Evolutionary conservation across 805 yeast genomes (phyloP).

Genomic region (Cephaloascus albidus): DNA sequence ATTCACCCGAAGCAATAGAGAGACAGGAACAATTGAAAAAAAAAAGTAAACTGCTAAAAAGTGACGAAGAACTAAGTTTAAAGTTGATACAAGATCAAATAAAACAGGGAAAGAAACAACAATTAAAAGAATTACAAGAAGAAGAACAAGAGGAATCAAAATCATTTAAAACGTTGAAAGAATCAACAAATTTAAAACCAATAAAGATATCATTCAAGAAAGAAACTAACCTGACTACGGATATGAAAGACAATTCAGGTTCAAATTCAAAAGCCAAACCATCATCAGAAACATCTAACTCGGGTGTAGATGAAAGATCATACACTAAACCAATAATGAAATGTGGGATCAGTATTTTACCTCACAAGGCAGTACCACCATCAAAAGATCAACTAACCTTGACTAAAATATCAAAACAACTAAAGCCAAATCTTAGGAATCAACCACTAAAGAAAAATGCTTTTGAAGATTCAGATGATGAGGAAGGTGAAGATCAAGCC

Average conservation of each 20-base stretch:
- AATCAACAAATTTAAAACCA: no score
- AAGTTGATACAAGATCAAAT: constrained; percentile 46
- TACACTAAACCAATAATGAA: neutral
- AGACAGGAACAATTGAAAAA: constrained; percentile 27
- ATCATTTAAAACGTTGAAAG: neutral
- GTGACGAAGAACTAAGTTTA: constrained; percentile 37
- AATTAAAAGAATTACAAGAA: neutral
- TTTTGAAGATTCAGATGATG: no score
- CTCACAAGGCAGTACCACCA: neutral
- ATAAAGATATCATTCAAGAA: neutral
- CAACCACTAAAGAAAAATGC: no score
- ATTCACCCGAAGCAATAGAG: constrained; percentile 35
- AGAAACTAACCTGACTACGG: neutral
- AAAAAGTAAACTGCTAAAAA: constrained; percentile 20
- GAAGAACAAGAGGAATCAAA: neutral
- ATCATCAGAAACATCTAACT: neutral
- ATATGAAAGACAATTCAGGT: neutral
- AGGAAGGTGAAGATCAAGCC: no score
- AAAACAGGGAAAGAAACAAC: constrained; percentile 22
- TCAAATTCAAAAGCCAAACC: neutral
- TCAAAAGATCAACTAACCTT: no score
- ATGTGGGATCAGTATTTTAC: neutral
- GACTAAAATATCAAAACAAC: no score
- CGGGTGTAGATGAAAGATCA: neutral
- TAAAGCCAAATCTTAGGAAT: no score